Evolutionary conservation across 2,329 filamentous ascomycete genomes (phyloP).

Genomic region (Aspergillus oerlinghausenensis): DNA sequence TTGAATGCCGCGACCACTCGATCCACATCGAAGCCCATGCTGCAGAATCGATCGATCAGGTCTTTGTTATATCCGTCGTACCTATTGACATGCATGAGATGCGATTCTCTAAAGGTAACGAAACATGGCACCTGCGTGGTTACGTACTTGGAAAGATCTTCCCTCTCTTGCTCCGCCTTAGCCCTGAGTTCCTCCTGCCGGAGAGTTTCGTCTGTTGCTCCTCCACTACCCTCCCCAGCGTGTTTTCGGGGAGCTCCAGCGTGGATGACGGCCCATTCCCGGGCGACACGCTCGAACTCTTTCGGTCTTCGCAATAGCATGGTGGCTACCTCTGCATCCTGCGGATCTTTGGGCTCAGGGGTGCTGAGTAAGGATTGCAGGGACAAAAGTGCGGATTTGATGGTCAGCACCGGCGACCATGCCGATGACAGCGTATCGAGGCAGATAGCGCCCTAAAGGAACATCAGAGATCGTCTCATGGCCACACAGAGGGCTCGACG

Average conservation of each 20-base stretch:
- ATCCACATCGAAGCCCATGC: constrained; percentile 88
- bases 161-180: constrained; percentile 54
- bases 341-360: constrained; percentile 92
- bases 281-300: constrained; percentile 73
- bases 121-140: background rate
- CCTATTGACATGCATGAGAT: constrained; percentile 44
- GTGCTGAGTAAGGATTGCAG: constrained; percentile 88
- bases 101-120: background rate
- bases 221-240: constrained; percentile 50
- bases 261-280: constrained; percentile 83
- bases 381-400: constrained; percentile 91
- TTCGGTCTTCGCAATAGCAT: constrained; percentile 80
- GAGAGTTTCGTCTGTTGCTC: constrained; percentile 50
- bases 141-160: constrained; percentile 51
- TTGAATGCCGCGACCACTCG: constrained; percentile 81
- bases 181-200: constrained; percentile 51
- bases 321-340: constrained; percentile 89
- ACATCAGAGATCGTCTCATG: background rate
- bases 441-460: constrained; percentile 80
- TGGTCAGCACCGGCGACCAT: constrained; percentile 94
- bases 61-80: constrained; percentile 85
- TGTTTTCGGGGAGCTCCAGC: constrained; percentile 67
- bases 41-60: constrained; percentile 75
- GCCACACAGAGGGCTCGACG: background rate
- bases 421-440: constrained; percentile 83